Percentiles rank a stretch among this genome's conserved stretches.
Conservation (phyloP, 441 rosid species). For the Gossypium davidsonii region DNA sequence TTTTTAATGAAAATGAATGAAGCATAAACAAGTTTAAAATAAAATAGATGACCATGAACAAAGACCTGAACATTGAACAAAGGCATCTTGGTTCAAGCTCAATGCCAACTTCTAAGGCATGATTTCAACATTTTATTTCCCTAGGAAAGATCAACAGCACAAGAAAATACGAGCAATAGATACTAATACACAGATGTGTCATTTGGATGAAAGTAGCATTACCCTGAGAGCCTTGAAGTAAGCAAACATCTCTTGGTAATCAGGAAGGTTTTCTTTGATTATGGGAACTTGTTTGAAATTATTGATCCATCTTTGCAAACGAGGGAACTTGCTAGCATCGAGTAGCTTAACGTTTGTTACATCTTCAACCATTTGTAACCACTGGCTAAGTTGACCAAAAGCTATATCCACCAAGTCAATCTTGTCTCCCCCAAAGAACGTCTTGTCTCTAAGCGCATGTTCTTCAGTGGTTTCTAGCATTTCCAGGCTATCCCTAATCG, state of each 20-base stretch:
- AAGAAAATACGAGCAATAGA: neutral
- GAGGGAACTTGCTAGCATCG: constrained; percentile 20
- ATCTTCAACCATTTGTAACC: constrained; percentile 23
- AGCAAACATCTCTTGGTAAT: constrained; percentile 2
- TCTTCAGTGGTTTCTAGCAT: constrained; percentile 26
- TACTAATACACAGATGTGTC: neutral
- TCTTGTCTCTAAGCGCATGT: constrained; percentile 15
- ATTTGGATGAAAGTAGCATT: neutral
- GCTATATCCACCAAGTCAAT: constrained; percentile 24
- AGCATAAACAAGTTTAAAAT: too few species aligned
- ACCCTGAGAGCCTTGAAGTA: neutral
- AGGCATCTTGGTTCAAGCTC: too few species aligned
- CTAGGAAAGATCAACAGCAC: neutral
- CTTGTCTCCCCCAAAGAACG: constrained; percentile 27
- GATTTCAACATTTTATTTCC: neutral
- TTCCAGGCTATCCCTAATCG: constrained; percentile 14
- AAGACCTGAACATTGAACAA: too few species aligned
- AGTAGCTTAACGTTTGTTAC: constrained; percentile 13
- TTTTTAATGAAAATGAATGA: too few species aligned
- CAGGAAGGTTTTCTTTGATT: constrained; percentile 24
- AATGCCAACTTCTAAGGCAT: neutral
- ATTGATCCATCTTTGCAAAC: constrained; percentile 22
- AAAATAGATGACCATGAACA: too few species aligned
- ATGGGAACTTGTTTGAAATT: constrained; percentile 23
- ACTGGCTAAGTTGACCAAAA: constrained; percentile 15